Evolutionary conservation across 805 yeast species (phyloP).

Genomic region (Millerozyma miso): DNA sequence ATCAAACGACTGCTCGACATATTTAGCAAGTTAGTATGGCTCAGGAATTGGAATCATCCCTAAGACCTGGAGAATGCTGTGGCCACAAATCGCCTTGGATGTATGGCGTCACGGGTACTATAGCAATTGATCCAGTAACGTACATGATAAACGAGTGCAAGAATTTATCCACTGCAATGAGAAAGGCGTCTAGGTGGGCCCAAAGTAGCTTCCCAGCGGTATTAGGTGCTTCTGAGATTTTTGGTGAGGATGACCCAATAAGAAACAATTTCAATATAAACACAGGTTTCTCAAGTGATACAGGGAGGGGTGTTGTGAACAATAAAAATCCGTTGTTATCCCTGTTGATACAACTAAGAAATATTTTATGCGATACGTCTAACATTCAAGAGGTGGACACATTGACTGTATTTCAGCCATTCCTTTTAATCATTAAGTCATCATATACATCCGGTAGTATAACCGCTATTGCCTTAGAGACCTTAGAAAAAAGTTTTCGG

Average conservation of each 20-base stretch:
- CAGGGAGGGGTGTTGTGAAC: conserved; percentile 2
- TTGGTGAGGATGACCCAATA: conserved; percentile 41
- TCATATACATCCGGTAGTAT: conserved; percentile 83
- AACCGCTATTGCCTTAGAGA: conserved; percentile 73
- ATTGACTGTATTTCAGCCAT: conserved; percentile 78
- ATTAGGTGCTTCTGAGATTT: conserved; percentile 58
- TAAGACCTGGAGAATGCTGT: not conserved
- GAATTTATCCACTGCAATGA: conserved; percentile 80
- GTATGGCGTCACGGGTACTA: not conserved
- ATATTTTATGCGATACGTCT: conserved; percentile 57
- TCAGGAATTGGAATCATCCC: not conserved
- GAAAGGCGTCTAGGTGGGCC: conserved; percentile 64
- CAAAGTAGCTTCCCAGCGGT: conserved; percentile 83
- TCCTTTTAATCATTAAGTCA: conserved; percentile 75
- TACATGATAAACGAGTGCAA: conserved; percentile 87
- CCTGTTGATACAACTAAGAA: conserved; percentile 74
- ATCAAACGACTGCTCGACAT: no score
- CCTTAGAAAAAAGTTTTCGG: conserved; percentile 69
- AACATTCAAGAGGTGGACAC: conserved; percentile 59
- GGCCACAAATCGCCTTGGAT: not conserved
- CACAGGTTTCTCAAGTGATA: conserved; percentile 9
- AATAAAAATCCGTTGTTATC: conserved; percentile 59
- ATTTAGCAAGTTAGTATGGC: not conserved
- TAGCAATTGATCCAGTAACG: conserved; percentile 70
- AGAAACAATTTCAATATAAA: conserved; percentile 21